A percentile compares a stretch with the other conserved stretches of the same genome.
These are phyloP conservation scores for Dictyostelium purpureum DNA, from an alignment of 78 protist genomes.

Conservation along the genomic window DNA sequence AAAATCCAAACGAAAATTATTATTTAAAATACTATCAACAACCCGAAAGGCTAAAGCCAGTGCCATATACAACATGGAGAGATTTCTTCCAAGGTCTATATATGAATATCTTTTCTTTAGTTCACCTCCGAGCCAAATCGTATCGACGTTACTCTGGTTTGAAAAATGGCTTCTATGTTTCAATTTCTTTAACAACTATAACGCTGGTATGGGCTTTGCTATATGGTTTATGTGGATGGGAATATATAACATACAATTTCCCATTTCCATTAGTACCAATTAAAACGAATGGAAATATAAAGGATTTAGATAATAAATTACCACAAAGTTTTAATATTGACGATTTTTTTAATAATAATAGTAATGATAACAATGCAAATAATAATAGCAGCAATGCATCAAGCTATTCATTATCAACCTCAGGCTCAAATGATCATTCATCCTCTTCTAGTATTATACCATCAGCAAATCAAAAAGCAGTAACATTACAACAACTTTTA, in stretches of 20 bases:
- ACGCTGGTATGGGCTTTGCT: background rate
- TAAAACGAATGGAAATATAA: background rate
- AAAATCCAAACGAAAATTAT: too few relatives aligned
- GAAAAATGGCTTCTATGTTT: conserved; percentile 41
- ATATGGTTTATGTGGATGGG: conserved; percentile 7
- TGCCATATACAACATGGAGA: conserved; percentile 11
- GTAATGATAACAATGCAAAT: background rate
- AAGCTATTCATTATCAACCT: too few relatives aligned
- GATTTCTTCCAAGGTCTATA: conserved; percentile 13
- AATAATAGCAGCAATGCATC: too few relatives aligned
- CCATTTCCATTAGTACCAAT: conserved; percentile 24
- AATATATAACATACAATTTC: conserved; percentile 43
- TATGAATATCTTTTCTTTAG: conserved; percentile 4
- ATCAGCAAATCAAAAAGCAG: background rate
- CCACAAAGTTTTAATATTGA: too few relatives aligned
- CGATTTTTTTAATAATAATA: background rate
- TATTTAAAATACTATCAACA: background rate
- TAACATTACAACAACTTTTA: background rate
- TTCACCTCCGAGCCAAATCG: background rate
- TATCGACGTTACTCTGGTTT: conserved; percentile 27
- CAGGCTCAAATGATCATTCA: background rate
- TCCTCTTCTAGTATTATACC: background rate
- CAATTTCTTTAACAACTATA: background rate
- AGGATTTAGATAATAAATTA: background rate
- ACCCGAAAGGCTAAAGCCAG: conserved; percentile 28